Percentiles rank a stretch among this genome's conserved stretches.
Evolutionary conservation across 768 basidiomycete species (phyloP).

Genomic region (Mycena amicta): DNA sequence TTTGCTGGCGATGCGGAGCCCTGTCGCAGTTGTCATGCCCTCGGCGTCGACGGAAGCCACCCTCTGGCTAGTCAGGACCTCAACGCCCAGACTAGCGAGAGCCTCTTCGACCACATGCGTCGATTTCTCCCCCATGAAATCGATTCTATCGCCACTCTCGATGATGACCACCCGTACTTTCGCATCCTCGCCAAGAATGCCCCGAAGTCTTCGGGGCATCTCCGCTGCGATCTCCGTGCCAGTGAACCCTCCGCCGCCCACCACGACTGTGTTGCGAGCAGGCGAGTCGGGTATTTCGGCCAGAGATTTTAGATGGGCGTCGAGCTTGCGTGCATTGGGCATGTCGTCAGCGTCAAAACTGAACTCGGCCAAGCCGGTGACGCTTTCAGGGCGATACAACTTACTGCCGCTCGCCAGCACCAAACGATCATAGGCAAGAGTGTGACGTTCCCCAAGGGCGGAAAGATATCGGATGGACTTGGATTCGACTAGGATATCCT

Average conservation of each 20-base stretch:
- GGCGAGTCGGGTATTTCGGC: constrained; percentile 13
- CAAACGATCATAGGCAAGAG: constrained; percentile 21
- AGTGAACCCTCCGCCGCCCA: constrained; percentile 26
- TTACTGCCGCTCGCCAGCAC: constrained; percentile 26
- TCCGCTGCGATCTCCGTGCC: constrained; percentile 25
- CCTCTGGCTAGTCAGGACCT: constrained; percentile 17
- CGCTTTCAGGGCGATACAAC: constrained; percentile 17
- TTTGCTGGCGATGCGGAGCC: constrained; percentile 20
- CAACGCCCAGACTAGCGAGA: constrained; percentile 15
- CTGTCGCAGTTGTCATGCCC: constrained; percentile 20
- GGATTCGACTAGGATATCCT: constrained; percentile 8
- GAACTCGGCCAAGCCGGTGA: constrained; percentile 21
- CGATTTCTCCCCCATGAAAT: constrained; percentile 20
- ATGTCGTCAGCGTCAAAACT: constrained; percentile 22
- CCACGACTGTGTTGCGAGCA: constrained; percentile 26
- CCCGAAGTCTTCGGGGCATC: constrained; percentile 21
- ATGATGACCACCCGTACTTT: constrained; percentile 20
- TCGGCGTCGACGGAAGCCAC: constrained; percentile 21
- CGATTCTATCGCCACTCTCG: constrained; percentile 13
- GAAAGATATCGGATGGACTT: constrained; percentile 17
- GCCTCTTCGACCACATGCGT: constrained; percentile 19
- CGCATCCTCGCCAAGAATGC: constrained; percentile 19
- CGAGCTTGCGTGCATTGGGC: constrained; percentile 18
- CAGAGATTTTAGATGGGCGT: constrained; percentile 23
- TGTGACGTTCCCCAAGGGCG: constrained; percentile 4